Evolutionary conservation across 73 alveolate species (phyloP), one percentile per base, ranked within the genome.

Genomic region (Uronychia setigera): DNA sequence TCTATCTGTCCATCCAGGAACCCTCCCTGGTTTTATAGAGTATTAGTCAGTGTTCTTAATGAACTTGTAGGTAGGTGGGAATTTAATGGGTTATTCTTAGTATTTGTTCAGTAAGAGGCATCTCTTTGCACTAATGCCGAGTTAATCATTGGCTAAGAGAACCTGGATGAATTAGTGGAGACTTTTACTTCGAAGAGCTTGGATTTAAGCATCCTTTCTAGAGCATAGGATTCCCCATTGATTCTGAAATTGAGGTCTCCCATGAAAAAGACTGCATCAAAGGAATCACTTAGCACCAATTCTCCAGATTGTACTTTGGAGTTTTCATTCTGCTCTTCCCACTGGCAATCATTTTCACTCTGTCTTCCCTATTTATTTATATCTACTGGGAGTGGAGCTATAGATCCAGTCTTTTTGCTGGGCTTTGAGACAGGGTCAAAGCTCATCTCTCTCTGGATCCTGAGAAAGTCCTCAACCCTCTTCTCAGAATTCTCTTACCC

Each of bases 1-100:
- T 80, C 99, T 90, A 80, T 97, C 99, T 13, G 98, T 94, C 99
- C 98, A 97, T 5, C 99, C 99, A 0, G 99, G 99, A 0, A 91
- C 87, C 78, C 99, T 87, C 75, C 86, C 86, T n/a, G n/a, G n/a
- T 35, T 80, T 90, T 11, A 79, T 81, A 57, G 92, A 91, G 88
- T 93, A 97, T n/a, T 88, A 83, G 82, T 93, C 94, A 11, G 87
- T 80, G 1, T 89, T 91, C 33, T 94, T 95, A 5, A 58, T 35
- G 34, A 94, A 86, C 84, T 96, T 96, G 85, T 95, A 97, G 29
- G 99, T 96, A 26, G 99, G 99, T 33, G 96, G 94, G 94, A 97
- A 97, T 82, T 85, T 83, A 1, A 97, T 96, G 82, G 84, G 83
- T 60, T 99, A 99, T 90, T 97, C 99, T 77, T 89, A 75, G 87